Evolutionary conservation across 768 basidiomycete species (phyloP).

Genomic region (Lactarius evosmus): DNA sequence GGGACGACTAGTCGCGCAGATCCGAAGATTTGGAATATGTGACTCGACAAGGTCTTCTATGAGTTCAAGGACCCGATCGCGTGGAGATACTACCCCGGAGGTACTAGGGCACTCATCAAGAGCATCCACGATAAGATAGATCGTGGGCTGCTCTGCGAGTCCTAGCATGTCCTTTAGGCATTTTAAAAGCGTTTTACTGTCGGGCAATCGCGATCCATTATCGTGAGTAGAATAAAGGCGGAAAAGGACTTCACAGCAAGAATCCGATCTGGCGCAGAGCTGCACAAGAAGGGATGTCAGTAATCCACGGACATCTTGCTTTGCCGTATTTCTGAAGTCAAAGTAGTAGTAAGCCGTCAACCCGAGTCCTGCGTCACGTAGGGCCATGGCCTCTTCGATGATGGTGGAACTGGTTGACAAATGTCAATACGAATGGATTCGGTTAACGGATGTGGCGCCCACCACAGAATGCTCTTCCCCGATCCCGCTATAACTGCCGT

Average conservation of each 20-base stretch:
- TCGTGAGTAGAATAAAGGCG: too few species aligned
- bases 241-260: too few species aligned
- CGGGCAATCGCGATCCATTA: too few species aligned
- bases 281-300: not conserved
- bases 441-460: not conserved
- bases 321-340: not conserved
- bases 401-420: not conserved
- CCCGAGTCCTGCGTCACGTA: not conserved
- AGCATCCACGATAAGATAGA: not conserved
- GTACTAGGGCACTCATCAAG: not conserved
- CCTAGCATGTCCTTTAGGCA: not conserved
- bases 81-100: not conserved
- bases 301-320: not conserved
- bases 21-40: not conserved
- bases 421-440: not conserved
- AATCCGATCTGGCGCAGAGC: not conserved
- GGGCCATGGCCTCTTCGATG: not conserved
- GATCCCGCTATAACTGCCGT: not conserved
- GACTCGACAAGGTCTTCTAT: not conserved
- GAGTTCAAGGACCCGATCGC: too few species aligned
- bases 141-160: not conserved
- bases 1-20: not conserved
- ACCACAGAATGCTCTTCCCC: constrained; percentile 5
- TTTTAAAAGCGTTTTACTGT: not conserved
- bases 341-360: too few species aligned